phyloP scores from a whole-genome alignment of 2,329 filamentous ascomycete genomes.

The Verticillium zaregamsianum region DNA sequence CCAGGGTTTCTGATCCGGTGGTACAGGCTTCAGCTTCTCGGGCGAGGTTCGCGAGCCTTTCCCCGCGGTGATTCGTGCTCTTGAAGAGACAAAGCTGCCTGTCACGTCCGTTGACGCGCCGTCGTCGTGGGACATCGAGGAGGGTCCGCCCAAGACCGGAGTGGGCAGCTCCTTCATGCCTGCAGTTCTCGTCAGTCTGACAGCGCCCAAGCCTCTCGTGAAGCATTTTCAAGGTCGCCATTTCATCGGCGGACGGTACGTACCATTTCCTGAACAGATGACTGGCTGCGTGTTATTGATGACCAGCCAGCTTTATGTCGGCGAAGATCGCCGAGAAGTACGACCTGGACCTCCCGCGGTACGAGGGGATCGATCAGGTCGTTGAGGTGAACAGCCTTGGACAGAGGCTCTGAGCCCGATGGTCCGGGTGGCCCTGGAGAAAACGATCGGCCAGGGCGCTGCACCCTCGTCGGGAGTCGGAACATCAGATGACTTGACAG shows the following conservation, averaged over 20 bases:
- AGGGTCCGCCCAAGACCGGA: slow-evolving; percentile 72
- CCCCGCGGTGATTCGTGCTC: slow-evolving; percentile 69
- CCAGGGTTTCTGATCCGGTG: slow-evolving; percentile 4
- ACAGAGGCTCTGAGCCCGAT: slow-evolving; percentile 45
- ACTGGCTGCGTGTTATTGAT: background rate
- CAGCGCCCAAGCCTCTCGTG: slow-evolving; percentile 87
- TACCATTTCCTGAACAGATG: slow-evolving; percentile 12
- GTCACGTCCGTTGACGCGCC: slow-evolving; percentile 90
- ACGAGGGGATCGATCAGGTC: slow-evolving; percentile 83
- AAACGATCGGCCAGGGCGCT: background rate
- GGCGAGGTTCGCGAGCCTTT: slow-evolving; percentile 94
- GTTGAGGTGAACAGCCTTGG: slow-evolving; percentile 62
- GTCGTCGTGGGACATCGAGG: slow-evolving; percentile 90
- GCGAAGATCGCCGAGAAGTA: slow-evolving; percentile 79
- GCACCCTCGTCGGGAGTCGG: background rate
- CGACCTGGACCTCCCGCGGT: slow-evolving; percentile 74
- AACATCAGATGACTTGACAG: slow-evolving; percentile 45
- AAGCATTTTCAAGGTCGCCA: slow-evolving; percentile 82
- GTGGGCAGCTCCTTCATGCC: slow-evolving; percentile 80
- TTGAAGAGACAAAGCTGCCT: slow-evolving; percentile 69
- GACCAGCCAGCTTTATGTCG: slow-evolving; percentile 64
- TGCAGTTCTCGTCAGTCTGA: slow-evolving; percentile 76
- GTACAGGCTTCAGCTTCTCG: slow-evolving; percentile 79
- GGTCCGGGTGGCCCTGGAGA: background rate
- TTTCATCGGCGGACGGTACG: slow-evolving; percentile 81